Base-by-base conservation (phyloP, 1,139 yeast genomes). In the Debaryomycetaceae sp. region DNA sequence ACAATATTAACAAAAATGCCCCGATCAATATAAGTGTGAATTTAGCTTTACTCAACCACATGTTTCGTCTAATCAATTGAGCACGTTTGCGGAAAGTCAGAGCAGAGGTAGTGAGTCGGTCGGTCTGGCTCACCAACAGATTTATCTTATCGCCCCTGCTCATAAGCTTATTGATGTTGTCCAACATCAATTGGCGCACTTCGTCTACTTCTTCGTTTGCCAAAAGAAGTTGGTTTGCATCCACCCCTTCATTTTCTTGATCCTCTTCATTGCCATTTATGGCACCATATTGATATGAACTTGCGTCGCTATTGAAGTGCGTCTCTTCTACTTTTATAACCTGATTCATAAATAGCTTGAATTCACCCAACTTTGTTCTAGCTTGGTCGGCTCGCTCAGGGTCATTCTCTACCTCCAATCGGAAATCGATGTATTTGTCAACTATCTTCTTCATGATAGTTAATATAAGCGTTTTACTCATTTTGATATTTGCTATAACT, bases 121-220 rank as follows among this genome's bases (percentile, higher is more conserved):
- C 87, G 1, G 97, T 89, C 60, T 90, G 90, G 59, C 85, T 87
- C 14, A 89, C 95, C 49, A 90, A 72, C 41, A 79, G 65, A 50
- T 82, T 81, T 47, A 90, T 81, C 46, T 87, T 76, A 56, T 89
- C 97, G 9, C 96, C 96, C 45, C 97, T 76, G 56, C 82, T 83
- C 57, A 90, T 70, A 24, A 90, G 69, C 56, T 79, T 80, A 54
- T 80, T 84, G 45, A 84, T 82, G 55, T 84, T 84, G 48, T 83
- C 87, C 56, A 81, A 77, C 89, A 84, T 83, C 41, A 84, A 65
- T 42, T 75, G 76, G 41, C 82, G 62, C 9, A 80, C 81, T 52
- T 78, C 82, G 40, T 70, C 75, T 3, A 78, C 74, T 44, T 79
- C 84, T 48, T 71, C 78, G 42, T 68, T 72, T 1, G 80, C 77